A percentile compares a stretch with the other conserved stretches of the same genome.
phyloP scores from a whole-genome alignment of 768 basidiomycete genomes.

The Amanita pseudoporphyria region DNA sequence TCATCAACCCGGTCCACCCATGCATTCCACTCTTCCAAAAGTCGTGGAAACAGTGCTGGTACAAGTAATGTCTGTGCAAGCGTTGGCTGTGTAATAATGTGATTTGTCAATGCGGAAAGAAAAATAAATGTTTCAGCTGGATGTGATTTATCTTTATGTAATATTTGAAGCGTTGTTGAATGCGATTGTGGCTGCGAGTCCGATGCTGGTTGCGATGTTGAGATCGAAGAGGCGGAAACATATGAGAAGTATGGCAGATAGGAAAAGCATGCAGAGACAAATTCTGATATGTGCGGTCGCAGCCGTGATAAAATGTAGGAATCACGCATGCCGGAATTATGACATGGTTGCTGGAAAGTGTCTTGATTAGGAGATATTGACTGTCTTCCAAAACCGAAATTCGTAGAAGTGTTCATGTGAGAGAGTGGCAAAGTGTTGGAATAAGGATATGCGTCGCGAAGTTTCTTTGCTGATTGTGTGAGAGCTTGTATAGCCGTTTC shows the following conservation, averaged over 20 bases:
- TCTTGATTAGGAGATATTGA: conserved; percentile 12
- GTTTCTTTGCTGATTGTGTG: conserved; percentile 56
- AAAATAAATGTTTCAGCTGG: conserved; percentile 69
- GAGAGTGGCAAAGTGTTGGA: conserved; percentile 33
- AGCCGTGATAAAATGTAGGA: conserved; percentile 70
- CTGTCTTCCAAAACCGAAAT: conserved; percentile 21
- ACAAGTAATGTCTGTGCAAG: conserved; percentile 51
- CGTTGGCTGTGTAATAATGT: conserved; percentile 58
- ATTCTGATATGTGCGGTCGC: conserved; percentile 67
- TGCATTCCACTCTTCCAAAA: conserved; percentile 66
- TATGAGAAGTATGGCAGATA: conserved; percentile 84
- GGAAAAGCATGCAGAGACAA: conserved; percentile 66
- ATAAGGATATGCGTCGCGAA: conserved; percentile 79
- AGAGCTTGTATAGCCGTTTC: conserved; percentile 66
- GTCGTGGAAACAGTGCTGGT: conserved; percentile 50
- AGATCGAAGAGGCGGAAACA: conserved; percentile 23
- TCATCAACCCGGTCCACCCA: conserved; percentile 68
- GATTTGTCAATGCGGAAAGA: conserved; percentile 57
- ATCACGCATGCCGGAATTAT: conserved; percentile 59
- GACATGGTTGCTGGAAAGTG: conserved; percentile 11
- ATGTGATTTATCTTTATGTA: conserved; percentile 58
- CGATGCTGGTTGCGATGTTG: conserved; percentile 15
- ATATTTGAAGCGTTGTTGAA: conserved; percentile 33
- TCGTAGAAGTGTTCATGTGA: conserved; percentile 9
- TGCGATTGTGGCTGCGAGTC: conserved; percentile 26